Percentiles rank a stretch among this genome's conserved stretches.
Evolutionary conservation across 2,329 filamentous ascomycete species (phyloP).

Genomic region (Cladophialophora immunda): DNA sequence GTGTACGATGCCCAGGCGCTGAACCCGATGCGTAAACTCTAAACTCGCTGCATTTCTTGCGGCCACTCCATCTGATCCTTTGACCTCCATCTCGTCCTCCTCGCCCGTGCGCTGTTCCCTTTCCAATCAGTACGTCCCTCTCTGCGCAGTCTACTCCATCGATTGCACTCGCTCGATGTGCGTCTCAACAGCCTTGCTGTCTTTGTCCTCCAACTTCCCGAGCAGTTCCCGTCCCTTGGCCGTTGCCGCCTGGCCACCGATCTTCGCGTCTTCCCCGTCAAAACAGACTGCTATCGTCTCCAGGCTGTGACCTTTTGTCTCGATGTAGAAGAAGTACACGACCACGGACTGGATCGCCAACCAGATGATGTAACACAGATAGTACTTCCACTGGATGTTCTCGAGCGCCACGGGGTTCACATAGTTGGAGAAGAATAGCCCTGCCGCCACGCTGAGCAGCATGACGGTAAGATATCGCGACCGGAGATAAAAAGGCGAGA

Average conservation of each 20-base stretch:
- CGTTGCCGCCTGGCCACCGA: conserved; percentile 20
- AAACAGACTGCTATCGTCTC: conserved; percentile 45
- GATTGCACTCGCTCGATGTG: conserved; percentile 14
- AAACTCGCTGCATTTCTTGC: neutral
- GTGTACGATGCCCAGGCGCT: neutral
- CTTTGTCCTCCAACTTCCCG: conserved; percentile 18
- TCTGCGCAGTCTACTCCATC: neutral
- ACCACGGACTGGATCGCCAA: conserved; percentile 46
- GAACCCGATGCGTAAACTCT: neutral
- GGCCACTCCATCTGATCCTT: neutral
- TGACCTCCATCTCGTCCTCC: neutral
- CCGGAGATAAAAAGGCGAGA: conserved; percentile 49
- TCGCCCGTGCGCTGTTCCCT: neutral
- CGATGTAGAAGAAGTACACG: conserved; percentile 47
- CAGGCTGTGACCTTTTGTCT: conserved; percentile 48
- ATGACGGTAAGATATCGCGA: conserved; percentile 43
- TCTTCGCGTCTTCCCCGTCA: conserved; percentile 31
- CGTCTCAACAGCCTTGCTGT: conserved; percentile 6
- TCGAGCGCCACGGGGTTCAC: conserved; percentile 44
- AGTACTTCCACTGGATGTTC: conserved; percentile 44
- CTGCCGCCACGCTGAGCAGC: conserved; percentile 37
- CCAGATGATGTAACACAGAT: conserved; percentile 42
- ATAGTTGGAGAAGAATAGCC: conserved; percentile 33
- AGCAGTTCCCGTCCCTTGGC: conserved; percentile 20
- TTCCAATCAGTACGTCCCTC: neutral